Evolutionary conservation across 2,329 filamentous ascomycete genomes (phyloP).

Genomic region (Xylaria arbuscula): DNA sequence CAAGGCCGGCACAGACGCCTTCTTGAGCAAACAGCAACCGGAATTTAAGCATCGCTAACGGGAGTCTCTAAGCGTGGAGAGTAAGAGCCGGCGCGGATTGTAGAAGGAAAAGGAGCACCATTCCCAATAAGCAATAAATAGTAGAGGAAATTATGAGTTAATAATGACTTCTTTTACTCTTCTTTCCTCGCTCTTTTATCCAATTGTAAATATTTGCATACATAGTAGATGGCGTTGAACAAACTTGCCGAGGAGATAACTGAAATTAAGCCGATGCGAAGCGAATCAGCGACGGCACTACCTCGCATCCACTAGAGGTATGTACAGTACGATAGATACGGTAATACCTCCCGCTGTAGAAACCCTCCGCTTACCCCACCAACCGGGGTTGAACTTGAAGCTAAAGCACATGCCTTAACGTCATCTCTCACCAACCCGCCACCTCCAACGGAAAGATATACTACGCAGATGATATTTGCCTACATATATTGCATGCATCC

Average conservation of each 20-base stretch:
- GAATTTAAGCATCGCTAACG: constrained; percentile 37
- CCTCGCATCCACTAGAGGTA: no score
- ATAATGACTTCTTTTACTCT: background rate
- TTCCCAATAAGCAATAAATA: background rate
- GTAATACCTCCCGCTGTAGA: background rate
- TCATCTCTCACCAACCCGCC: background rate
- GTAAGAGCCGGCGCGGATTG: background rate
- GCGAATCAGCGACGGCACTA: constrained; percentile 20
- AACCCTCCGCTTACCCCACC: constrained; percentile 11
- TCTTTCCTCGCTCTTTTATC: background rate
- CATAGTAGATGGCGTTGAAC: background rate
- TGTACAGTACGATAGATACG: no score
- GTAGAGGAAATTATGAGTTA: background rate
- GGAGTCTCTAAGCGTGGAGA: constrained; percentile 3
- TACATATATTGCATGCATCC: background rate
- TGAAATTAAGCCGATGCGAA: constrained; percentile 28
- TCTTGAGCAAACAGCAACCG: constrained; percentile 54
- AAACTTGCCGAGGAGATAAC: background rate
- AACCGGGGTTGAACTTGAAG: background rate
- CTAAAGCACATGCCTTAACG: constrained; percentile 9
- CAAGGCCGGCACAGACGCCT: constrained; percentile 55
- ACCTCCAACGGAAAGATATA: background rate
- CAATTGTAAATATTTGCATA: background rate
- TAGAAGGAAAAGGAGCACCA: background rate
- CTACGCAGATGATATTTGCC: background rate